These are phyloP conservation scores for Penicillium olsonii DNA, from an alignment of 2,329 filamentous ascomycete genomes.

Conservation along the genomic window DNA sequence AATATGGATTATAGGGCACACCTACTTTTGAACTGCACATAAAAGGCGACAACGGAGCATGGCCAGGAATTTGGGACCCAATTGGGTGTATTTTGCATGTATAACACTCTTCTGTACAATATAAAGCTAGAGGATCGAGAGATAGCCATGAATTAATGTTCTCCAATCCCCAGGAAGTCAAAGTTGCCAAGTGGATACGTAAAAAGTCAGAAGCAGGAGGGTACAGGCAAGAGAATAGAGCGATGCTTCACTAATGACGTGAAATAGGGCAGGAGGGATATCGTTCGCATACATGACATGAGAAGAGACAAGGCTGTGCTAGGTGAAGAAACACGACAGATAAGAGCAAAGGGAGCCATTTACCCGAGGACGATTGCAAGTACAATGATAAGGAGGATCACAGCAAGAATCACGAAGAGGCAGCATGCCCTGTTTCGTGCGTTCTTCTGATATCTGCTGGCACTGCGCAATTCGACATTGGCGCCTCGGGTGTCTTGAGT, in stretches of 20 bases:
- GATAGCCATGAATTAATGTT: conserved; percentile 24
- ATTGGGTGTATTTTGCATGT: conserved; percentile 37
- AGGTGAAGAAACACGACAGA: conserved; percentile 8
- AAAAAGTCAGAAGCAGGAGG: conserved; percentile 1
- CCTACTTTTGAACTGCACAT: conserved; percentile 15
- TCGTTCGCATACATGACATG: conserved; percentile 29
- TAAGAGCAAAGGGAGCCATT: conserved; percentile 11
- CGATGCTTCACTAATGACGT: conserved; percentile 8
- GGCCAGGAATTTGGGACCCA: conserved; percentile 18
- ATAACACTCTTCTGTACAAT: conserved; percentile 39
- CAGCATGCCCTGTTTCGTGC: conserved; percentile 94
- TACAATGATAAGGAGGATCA: conserved; percentile 87
- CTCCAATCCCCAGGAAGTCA: conserved; percentile 25
- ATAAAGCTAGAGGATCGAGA: conserved; percentile 22
- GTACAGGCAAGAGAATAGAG: conserved; percentile 10
- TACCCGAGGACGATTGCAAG: conserved; percentile 80
- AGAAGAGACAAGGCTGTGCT: conserved; percentile 10
- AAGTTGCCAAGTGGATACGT: background rate
- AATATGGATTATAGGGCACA: background rate
- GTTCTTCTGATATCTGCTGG: conserved; percentile 90
- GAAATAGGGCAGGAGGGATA: conserved; percentile 34
- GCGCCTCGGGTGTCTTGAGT: conserved; percentile 80
- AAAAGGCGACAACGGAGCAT: conserved; percentile 32
- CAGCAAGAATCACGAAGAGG: conserved; percentile 79
- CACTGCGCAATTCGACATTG: conserved; percentile 79